phyloP scores from a whole-genome alignment of 306 rosid genomes.

The Cucumis hystrix region DNA sequence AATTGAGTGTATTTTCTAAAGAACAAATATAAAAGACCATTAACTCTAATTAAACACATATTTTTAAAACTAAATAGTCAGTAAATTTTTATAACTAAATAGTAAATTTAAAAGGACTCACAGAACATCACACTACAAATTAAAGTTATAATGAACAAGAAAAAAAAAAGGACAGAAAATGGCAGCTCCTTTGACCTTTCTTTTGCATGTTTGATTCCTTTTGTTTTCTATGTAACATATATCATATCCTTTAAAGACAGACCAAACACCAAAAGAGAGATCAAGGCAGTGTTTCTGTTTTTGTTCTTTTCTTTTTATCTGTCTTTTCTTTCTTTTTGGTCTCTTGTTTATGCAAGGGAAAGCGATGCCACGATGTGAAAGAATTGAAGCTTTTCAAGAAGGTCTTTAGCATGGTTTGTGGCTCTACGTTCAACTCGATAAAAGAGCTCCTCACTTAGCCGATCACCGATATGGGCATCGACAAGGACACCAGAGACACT shows the following conservation, averaged over 20 bases:
- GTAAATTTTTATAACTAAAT: neutral
- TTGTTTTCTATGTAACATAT: neutral
- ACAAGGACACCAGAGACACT: slow-evolving; percentile 79
- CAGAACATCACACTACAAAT: neutral
- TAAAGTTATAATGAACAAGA: neutral
- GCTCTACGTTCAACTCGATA: slow-evolving; percentile 47
- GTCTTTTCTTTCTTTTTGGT: neutral
- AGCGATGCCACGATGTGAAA: slow-evolving; percentile 91
- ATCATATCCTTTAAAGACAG: neutral
- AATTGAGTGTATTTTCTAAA: too few relatives aligned
- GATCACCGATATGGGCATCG: slow-evolving; percentile 87
- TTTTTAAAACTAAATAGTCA: neutral
- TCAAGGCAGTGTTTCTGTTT: neutral
- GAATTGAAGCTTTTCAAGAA: slow-evolving; percentile 72
- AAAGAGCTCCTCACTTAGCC: slow-evolving; percentile 59
- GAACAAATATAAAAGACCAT: neutral
- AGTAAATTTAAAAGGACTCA: neutral
- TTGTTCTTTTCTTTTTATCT: neutral
- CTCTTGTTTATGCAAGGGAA: slow-evolving; percentile 23
- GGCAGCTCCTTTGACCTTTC: slow-evolving; percentile 5
- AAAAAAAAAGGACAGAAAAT: neutral
- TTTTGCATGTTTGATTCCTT: neutral
- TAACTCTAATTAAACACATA: neutral
- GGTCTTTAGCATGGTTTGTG: slow-evolving; percentile 47
- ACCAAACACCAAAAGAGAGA: slow-evolving; percentile 4